A percentile compares a stretch with the other conserved stretches of the same genome.
These are phyloP conservation scores for Russula earlei DNA, from an alignment of 768 basidiomycete species.

Conservation along the genomic window DNA sequence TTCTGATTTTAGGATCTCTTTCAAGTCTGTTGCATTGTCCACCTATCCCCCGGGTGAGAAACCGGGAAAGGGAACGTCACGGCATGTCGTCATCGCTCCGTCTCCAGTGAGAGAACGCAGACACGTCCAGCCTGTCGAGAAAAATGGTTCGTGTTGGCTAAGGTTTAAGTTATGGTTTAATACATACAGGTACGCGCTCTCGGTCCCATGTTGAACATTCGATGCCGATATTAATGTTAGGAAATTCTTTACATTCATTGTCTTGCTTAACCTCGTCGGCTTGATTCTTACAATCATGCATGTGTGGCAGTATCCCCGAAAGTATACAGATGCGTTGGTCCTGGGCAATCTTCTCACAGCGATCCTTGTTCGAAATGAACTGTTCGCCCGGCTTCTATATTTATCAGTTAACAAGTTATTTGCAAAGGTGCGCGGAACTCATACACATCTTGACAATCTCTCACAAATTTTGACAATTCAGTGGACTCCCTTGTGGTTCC, in stretches of 20 bases:
- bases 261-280: conserved; percentile 27
- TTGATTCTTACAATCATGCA: conserved; percentile 27
- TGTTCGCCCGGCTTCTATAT: conserved; percentile 33
- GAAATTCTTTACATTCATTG: conserved; percentile 30
- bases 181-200: conserved; percentile 27
- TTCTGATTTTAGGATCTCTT: neutral
- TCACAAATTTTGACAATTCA: conserved; percentile 13
- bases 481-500: conserved; percentile 36
- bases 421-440: conserved; percentile 27
- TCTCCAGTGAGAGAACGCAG: neutral
- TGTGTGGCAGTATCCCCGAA: conserved; percentile 30
- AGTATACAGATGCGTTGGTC: conserved; percentile 31
- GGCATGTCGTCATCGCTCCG: conserved; percentile 4
- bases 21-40: neutral
- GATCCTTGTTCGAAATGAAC: conserved; percentile 36
- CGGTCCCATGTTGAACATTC: neutral
- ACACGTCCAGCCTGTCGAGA: conserved; percentile 15
- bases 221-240: conserved; percentile 18
- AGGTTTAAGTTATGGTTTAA: conserved; percentile 32
- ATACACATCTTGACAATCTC: neutral
- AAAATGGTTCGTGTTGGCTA: conserved; percentile 24
- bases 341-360: conserved; percentile 34
- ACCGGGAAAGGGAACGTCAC: neutral
- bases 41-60: neutral
- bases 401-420: conserved; percentile 29